Evolutionary conservation across 1,284 basidiomycete genomes (phyloP), one percentile per base, ranked within the genome.

Genomic region (Clitocybe nebularis): DNA sequence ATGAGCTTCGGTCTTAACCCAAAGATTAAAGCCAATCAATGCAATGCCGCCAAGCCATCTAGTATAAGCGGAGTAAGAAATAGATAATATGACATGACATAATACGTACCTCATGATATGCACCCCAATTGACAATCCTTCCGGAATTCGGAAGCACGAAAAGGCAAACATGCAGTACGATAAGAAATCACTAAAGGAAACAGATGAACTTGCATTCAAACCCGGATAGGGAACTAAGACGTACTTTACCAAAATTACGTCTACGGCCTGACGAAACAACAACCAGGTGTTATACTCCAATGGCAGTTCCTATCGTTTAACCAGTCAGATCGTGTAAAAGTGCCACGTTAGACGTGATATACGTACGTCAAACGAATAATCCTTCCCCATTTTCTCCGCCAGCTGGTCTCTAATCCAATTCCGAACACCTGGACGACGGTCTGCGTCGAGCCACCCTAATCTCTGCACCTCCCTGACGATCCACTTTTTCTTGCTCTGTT

Each of bases 1-100:
- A 63, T 99, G 95, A 0, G 95, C 95, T 58, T 99, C 95, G 9
- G 91, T 87, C 67, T 99, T 99, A 54, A 99, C 94, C 93, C 95
- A 99, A 25, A 97, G 75, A 63, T 99, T 99, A 75, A 99, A 98
- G 28, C 78, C 77, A 58, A 99, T 93, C 24, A 99, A 70, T 0
- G 79, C 74, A 53, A 91, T 66, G 9, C 96, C 95, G 9, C 84
- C 84, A 32, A 88, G 62, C 93, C 95, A 98, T 52, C 91, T 90
- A 44, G 7, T 34, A 16, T 38, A 22, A n/a, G 5, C 21, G 33
- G 7, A 39, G 9, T 10, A 26, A 19, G 36, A 44, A 22, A 20
- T 1, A 16, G 19, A 29, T 23, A 21, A 11, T 10, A 38, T 14
- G 9, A 30, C n/a, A n/a, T n/a, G 13, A 7, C 10, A n/a, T 5